phyloP scores from a whole-genome alignment of 768 basidiomycete genomes.

The Harrya chromipes region DNA sequence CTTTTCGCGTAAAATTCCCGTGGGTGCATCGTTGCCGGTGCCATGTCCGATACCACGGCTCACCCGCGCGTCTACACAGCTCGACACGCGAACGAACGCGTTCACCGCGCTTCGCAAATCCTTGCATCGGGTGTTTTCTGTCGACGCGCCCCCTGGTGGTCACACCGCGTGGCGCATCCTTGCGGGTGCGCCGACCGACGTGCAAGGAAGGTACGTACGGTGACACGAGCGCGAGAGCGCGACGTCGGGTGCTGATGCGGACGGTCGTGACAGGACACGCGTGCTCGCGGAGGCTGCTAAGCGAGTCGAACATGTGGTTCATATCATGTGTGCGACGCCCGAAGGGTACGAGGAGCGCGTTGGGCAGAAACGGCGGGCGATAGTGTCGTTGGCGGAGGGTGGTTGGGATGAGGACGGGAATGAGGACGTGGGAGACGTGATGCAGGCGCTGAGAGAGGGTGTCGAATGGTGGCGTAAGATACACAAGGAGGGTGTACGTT shows the following conservation, averaged over 20 bases:
- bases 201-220: slow-evolving; percentile 24
- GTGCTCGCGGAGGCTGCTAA: slow-evolving; percentile 42
- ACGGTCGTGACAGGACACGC: slow-evolving; percentile 32
- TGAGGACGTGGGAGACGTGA: slow-evolving; percentile 11
- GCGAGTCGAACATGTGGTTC: slow-evolving; percentile 45
- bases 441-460: slow-evolving; percentile 5
- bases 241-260: background rate
- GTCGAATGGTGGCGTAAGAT: slow-evolving; percentile 9
- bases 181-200: slow-evolving; percentile 9
- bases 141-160: slow-evolving; percentile 7
- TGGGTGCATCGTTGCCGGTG: slow-evolving; percentile 13
- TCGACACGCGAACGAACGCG: slow-evolving; percentile 32
- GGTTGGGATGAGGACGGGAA: slow-evolving; percentile 11
- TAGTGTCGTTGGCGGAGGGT: slow-evolving; percentile 23
- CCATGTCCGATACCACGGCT: too few relatives aligned
- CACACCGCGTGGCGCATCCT: slow-evolving; percentile 27
- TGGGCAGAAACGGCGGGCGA: slow-evolving; percentile 28
- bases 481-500: background rate
- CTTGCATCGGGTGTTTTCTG: slow-evolving; percentile 28
- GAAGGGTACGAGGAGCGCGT: slow-evolving; percentile 47
- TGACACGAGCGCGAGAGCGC: too few relatives aligned
- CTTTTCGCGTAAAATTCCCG: slow-evolving; percentile 43
- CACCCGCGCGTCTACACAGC: slow-evolving; percentile 21
- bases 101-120: slow-evolving; percentile 40
- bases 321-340: slow-evolving; percentile 48